A percentile compares a stretch with the other conserved stretches of the same genome.
Conservation (phyloP, 306 rosid species). For the Trifolium pratense region DNA sequence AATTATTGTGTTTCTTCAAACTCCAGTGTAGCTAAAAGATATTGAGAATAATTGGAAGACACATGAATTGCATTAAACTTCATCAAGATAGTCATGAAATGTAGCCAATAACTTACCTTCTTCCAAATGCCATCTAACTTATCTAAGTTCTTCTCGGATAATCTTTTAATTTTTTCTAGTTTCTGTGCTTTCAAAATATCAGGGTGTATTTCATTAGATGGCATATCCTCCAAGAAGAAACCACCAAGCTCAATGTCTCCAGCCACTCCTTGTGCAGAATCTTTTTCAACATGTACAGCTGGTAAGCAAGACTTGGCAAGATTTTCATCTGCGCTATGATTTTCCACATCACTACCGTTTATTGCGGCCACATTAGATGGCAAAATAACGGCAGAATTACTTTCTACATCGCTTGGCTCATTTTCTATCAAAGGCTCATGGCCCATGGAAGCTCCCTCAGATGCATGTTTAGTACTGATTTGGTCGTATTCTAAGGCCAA, state of each 20-base stretch:
- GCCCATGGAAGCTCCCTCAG: slow-evolving; percentile 44
- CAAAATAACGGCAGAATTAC: slow-evolving; percentile 32
- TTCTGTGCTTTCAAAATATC: slow-evolving; percentile 65
- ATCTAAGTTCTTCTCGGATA: slow-evolving; percentile 72
- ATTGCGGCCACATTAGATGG: slow-evolving; percentile 50
- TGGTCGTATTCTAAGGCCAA: slow-evolving; percentile 70
- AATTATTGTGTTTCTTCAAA: slow-evolving; percentile 19
- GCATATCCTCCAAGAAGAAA: slow-evolving; percentile 71
- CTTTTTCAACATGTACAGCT: slow-evolving; percentile 50
- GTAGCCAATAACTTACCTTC: slow-evolving; percentile 59
- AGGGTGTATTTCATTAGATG: slow-evolving; percentile 52
- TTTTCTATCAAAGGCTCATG: slow-evolving; percentile 48
- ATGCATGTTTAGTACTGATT: slow-evolving; percentile 51
- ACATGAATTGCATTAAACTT: background rate
- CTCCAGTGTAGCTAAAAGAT: slow-evolving; percentile 11
- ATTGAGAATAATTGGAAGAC: slow-evolving; percentile 27
- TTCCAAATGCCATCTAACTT: slow-evolving; percentile 91
- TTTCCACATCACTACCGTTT: slow-evolving; percentile 46
- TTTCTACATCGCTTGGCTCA: slow-evolving; percentile 34
- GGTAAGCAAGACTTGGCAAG: slow-evolving; percentile 42
- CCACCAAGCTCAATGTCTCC: slow-evolving; percentile 80
- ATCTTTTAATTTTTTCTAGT: slow-evolving; percentile 66
- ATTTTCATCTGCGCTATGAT: slow-evolving; percentile 44
- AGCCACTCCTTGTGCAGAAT: slow-evolving; percentile 56
- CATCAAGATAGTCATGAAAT: slow-evolving; percentile 22